These are phyloP conservation scores for barrel medic (Medicago truncatula) DNA, from an alignment of 306 rosid species.

Conservation along the genomic window DNA sequence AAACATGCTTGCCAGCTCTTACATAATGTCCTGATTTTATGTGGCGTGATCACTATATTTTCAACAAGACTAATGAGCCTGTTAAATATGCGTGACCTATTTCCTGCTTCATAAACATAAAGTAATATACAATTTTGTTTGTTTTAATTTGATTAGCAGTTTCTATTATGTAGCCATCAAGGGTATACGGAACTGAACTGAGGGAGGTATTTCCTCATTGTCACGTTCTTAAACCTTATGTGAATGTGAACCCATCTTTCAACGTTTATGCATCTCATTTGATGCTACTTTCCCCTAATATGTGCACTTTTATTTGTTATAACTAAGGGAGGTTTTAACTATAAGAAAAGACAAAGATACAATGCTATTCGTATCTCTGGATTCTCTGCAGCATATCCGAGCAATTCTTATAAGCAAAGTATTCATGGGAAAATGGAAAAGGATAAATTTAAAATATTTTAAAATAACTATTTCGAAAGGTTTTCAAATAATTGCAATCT, in stretches of 20 bases:
- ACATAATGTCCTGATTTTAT: background rate
- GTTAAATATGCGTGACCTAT: background rate
- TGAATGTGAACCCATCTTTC: background rate
- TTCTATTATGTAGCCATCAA: constrained; percentile 24
- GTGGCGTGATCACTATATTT: background rate
- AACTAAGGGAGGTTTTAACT: constrained; percentile 39
- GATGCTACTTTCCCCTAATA: background rate
- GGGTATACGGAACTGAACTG: constrained; percentile 13
- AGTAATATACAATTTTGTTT: background rate
- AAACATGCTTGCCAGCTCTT: background rate
- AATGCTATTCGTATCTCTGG: constrained; percentile 4
- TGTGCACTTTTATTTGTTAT: background rate
- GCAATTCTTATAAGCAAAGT: background rate
- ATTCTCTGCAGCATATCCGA: background rate
- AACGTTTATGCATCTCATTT: background rate
- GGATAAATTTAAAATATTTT: no score
- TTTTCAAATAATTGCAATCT: no score
- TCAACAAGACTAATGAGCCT: background rate
- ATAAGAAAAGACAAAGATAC: background rate
- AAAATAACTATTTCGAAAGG: no score
- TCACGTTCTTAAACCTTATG: constrained; percentile 4
- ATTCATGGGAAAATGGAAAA: background rate
- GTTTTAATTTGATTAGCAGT: background rate
- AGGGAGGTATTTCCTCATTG: constrained; percentile 33
- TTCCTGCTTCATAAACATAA: background rate